phyloP scores from a whole-genome alignment of 495 filamentous ascomycete genomes.

The Halenospora varia region DNA sequence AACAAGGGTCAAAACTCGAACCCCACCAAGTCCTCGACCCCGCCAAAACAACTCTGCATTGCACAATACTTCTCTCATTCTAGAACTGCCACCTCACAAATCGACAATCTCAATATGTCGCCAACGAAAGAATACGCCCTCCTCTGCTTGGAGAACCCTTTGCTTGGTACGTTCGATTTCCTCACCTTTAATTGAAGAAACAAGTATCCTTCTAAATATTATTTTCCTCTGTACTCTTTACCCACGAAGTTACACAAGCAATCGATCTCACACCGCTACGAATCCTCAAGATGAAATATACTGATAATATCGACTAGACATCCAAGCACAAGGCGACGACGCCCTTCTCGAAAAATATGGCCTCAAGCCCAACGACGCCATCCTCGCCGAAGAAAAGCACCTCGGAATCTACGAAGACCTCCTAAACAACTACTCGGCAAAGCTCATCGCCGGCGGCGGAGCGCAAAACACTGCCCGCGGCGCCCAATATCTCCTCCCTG shows the following conservation, averaged over 20 bases:
- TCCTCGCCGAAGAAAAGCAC: constrained; percentile 92
- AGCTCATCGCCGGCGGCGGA: constrained; percentile 93
- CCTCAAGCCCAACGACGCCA: constrained; percentile 93
- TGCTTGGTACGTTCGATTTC: constrained; percentile 64
- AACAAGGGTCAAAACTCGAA: no score
- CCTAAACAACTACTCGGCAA: constrained; percentile 78
- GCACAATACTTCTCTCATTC: no score
- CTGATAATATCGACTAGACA: constrained; percentile 54
- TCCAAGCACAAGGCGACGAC: constrained; percentile 80
- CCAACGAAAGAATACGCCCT: constrained; percentile 73
- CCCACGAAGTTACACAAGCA: background rate
- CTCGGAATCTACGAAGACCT: constrained; percentile 87
- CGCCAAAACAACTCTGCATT: constrained; percentile 3
- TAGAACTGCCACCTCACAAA: no score
- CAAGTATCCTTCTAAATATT: no score
- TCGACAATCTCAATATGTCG: constrained; percentile 59
- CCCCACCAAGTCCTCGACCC: constrained; percentile 2
- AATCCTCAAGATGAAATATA: no score
- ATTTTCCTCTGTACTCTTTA: background rate
- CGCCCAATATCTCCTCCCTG: constrained; percentile 90
- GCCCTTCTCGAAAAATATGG: constrained; percentile 85
- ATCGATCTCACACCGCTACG: no score
- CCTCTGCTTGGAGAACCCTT: constrained; percentile 91
- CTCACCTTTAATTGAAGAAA: constrained; percentile 16
- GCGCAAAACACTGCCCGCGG: constrained; percentile 98